Base-by-base conservation (phyloP, 495 filamentous ascomycete genomes). In the Hypoxylon perforatum region DNA sequence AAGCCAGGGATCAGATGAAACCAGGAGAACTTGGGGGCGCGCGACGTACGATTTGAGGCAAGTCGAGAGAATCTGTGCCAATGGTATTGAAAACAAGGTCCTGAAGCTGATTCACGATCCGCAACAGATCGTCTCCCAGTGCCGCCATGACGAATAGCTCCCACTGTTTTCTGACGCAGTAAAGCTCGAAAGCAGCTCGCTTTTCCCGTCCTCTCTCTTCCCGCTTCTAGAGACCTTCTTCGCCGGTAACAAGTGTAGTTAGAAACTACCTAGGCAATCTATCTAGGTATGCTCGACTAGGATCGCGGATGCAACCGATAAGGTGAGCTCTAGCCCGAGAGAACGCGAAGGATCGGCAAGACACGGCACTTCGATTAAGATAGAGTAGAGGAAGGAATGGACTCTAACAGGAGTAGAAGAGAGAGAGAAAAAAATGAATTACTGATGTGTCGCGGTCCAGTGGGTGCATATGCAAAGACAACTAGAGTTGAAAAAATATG, bases 21-120 rank as follows among this genome's bases (percentile, higher is more conserved):
- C 21, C 21, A 52, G 30, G 19, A 49, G 23, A 19, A 33, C 22
- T 50, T 55, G 23, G 25, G 53, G 64, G 39, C 53, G 73, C 65
- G 51, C 63, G 65, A 80, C 90, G 76, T 88, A 98, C 95, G 82
- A 99, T 99, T 78, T 99, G 95, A 53, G 95, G 95, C 39, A 99
- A 79, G 79, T 99, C 95, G 55, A 99, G 87, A 35, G 94, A 97
- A 75, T 99, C 95, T 80, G 95, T 97, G 75, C 95, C 96, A 75
- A 99, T 99, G 52, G 96, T 99, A 81, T 99, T 98, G 82, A 99
- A 98, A 59, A 99, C 95, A 73, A 99, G 79, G 79, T 99, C 95
- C 74, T 99, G 96, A 63, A 99, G 85, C 81, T 94, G 94, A 81
- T 99, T 98, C 75, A 98, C 95, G 49, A 91, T 94, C 57, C 86